These are phyloP conservation scores for Candida ulmi DNA, from an alignment of 805 yeast species.

Conservation along the genomic window DNA sequence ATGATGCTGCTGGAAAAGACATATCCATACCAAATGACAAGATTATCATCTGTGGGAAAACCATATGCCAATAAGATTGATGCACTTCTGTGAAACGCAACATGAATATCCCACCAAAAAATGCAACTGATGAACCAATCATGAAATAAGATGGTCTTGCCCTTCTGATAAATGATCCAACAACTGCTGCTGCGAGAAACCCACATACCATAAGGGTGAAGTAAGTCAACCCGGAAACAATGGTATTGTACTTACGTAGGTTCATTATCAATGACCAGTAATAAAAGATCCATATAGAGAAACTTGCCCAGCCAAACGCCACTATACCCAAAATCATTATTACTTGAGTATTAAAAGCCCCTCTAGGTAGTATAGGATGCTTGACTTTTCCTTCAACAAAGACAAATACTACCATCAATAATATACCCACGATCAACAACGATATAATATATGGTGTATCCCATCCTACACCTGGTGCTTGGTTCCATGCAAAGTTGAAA, in stretches of 20 bases:
- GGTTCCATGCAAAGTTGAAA: slow-evolving; percentile 68
- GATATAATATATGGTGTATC: slow-evolving; percentile 48
- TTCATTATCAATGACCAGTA: slow-evolving; percentile 47
- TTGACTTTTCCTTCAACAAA: slow-evolving; percentile 38
- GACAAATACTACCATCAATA: slow-evolving; percentile 40
- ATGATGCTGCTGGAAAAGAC: slow-evolving; percentile 70
- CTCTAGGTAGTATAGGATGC: slow-evolving; percentile 50
- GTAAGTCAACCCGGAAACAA: slow-evolving; percentile 42
- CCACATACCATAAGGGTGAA: slow-evolving; percentile 49
- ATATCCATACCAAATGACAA: slow-evolving; percentile 73
- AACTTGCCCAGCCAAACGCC: slow-evolving; percentile 70
- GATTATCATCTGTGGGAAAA: slow-evolving; percentile 50
- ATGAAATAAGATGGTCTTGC: slow-evolving; percentile 47
- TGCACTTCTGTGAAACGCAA: slow-evolving; percentile 50
- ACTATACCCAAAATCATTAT: slow-evolving; percentile 45
- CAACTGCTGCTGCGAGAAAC: slow-evolving; percentile 44
- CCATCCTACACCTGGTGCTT: slow-evolving; percentile 75
- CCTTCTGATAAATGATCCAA: slow-evolving; percentile 41
- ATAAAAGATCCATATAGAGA: slow-evolving; percentile 70
- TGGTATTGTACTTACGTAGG: slow-evolving; percentile 41
- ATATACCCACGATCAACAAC: slow-evolving; percentile 45
- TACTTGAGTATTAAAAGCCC: slow-evolving; percentile 39
- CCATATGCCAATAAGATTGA: slow-evolving; percentile 54
- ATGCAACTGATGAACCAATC: slow-evolving; percentile 45
- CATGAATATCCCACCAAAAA: slow-evolving; percentile 48